Base-by-base conservation (phyloP, 2,329 filamentous ascomycete genomes). In the Tolypocladium endophyticum region DNA sequence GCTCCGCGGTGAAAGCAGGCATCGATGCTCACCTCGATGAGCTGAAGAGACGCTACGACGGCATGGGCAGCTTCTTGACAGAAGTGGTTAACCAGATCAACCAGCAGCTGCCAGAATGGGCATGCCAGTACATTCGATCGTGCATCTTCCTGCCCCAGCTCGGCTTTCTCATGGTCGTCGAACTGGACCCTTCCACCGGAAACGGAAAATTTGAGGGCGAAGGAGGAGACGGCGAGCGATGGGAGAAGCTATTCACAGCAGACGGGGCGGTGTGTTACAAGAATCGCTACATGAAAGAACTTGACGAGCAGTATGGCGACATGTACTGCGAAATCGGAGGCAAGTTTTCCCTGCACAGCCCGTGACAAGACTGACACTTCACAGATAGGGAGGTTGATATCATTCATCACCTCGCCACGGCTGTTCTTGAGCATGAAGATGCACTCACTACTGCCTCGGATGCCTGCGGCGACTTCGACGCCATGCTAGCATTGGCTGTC, bases 101-200 rank as follows among this genome's bases (percentile, higher is more conserved):
- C 0, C 71, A 73, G 18, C 78, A 80, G 1, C 76, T 94, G 25
- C 87, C 92, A 1, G 77, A 81, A 61, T 80, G 81, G 78, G 78
- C 79, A 23, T 71, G 71, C 33, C 70, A 73, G 36, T 78, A 82
- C 61, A 74, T 87, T 18, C 77, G 81, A 39, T 92, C 92, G 59
- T 95, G 95, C 63, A 88, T 94, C 23, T 96, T 94, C 70, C 88
- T 96, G 62, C 93, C 92, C 0, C 92, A 96, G 67, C 83, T 97
- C 43, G 94, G 94, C 0, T 99, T 97, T 69, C 81, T 97, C 43
- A 89, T 92, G 2, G 86, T 88, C 0, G 86, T 96, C 20, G 83
- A 91, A 64, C 60, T 62, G 12, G 67, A 72, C 53, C 62, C 68
- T 18, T 71, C 77, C 1, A 85, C 81, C 1, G 84, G 84, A 0